Conservation (phyloP, 306 rosid genomes). For the Alnus rubra region DNA sequence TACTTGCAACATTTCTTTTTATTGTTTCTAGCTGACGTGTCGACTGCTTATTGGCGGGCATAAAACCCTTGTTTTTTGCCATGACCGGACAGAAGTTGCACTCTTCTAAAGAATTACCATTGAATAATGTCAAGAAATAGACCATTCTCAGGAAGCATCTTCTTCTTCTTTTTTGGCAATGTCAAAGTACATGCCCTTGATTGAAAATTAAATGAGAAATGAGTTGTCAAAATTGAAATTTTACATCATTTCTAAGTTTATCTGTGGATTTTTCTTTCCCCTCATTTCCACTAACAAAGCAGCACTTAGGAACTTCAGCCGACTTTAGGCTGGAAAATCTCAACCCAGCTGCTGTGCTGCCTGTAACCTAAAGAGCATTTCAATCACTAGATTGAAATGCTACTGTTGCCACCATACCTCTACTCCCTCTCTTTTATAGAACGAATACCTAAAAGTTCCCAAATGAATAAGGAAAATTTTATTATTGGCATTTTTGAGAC, state of each 20-base stretch:
- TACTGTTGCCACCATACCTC: neutral
- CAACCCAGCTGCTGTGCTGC: neutral
- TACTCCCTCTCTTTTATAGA: neutral
- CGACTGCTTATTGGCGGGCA: no score
- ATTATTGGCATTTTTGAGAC: neutral
- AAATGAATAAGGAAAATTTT: neutral
- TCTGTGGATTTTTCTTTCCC: neutral
- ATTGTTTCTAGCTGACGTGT: no score
- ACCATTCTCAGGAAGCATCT: neutral
- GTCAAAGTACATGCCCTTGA: neutral
- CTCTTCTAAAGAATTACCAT: neutral
- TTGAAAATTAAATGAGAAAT: neutral
- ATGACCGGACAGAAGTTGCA: no score
- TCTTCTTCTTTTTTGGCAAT: neutral
- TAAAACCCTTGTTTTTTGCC: no score
- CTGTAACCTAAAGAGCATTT: slow-evolving; percentile 1
- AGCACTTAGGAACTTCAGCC: neutral
- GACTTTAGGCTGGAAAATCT: neutral
- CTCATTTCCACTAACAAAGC: neutral
- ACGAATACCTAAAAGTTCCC: neutral
- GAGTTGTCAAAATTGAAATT: neutral
- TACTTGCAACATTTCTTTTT: no score
- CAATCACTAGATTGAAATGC: neutral
- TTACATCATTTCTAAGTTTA: neutral
- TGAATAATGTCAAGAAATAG: neutral